A percentile compares a stretch with the other conserved stretches of the same genome.
These are phyloP conservation scores for Penicillium sp. DNA, from an alignment of 2,329 filamentous ascomycete genomes.

Conservation along the genomic window DNA sequence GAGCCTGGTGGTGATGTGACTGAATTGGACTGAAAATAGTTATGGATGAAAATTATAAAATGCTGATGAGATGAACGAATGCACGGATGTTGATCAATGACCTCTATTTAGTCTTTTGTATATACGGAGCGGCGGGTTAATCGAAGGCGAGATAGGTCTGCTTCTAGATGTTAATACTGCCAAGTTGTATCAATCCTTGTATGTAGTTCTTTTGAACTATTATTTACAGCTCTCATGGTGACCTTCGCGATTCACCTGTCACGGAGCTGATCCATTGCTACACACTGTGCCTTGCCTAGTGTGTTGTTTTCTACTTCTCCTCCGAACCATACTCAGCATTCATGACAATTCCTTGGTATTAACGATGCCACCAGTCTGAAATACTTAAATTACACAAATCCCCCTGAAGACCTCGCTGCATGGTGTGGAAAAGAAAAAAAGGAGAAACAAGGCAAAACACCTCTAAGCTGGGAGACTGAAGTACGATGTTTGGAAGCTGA, in stretches of 20 bases:
- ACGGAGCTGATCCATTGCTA: neutral
- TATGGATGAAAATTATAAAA: neutral
- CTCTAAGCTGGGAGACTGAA: slow-evolving; percentile 7
- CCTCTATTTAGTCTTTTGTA: neutral
- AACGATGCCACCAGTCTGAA: slow-evolving; percentile 25
- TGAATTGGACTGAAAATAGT: slow-evolving; percentile 31
- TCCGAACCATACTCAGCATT: neutral
- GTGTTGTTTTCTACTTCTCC: neutral
- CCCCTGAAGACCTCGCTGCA: slow-evolving; percentile 22
- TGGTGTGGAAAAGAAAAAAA: slow-evolving; percentile 18
- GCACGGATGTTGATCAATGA: neutral
- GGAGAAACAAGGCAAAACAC: slow-evolving; percentile 6
- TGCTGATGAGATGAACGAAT: slow-evolving; percentile 5
- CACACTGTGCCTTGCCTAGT: neutral
- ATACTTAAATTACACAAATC: slow-evolving; percentile 27
- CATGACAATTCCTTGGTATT: slow-evolving; percentile 19
- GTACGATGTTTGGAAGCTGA: slow-evolving; percentile 7
- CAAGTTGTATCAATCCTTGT: neutral
- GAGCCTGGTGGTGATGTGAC: slow-evolving; percentile 52
- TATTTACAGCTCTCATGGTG: neutral
- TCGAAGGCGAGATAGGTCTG: neutral
- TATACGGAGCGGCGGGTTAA: neutral
- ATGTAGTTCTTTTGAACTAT: too few species aligned
- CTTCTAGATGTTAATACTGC: neutral
- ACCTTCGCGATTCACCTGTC: neutral